Percentiles rank a stretch among this genome's conserved stretches.
These are phyloP conservation scores for Entophlyctis helioformis DNA, from an alignment of 192 early-diverging fungal genomes.

Conservation along the genomic window DNA sequence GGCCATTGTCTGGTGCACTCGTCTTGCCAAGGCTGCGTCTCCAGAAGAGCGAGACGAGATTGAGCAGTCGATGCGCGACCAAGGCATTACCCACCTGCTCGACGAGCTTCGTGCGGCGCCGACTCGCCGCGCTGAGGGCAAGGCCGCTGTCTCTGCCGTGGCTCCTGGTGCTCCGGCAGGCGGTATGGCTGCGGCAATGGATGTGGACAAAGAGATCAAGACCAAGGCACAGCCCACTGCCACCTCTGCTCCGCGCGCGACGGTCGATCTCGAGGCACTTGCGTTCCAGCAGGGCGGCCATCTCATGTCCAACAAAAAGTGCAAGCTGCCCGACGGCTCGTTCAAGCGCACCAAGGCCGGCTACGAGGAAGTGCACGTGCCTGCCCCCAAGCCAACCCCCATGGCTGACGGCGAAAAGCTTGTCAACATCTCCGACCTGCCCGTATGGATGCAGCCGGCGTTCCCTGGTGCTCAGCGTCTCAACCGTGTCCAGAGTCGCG, in stretches of 20 bases:
- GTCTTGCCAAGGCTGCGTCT: constrained; percentile 61
- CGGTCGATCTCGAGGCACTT: constrained; percentile 69
- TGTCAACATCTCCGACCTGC: constrained; percentile 54
- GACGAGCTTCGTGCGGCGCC: constrained; percentile 43
- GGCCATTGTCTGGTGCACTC: constrained; percentile 82
- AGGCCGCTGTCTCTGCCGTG: constrained; percentile 13
- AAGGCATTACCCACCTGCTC: constrained; percentile 60
- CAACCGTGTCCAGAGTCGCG: constrained; percentile 82
- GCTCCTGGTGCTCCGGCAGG: too few relatives aligned
- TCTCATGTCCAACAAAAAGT: constrained; percentile 96
- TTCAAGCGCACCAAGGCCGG: constrained; percentile 79
- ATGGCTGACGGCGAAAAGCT: constrained; percentile 50
- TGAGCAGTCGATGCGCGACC: constrained; percentile 62
- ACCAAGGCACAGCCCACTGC: constrained; percentile 1
- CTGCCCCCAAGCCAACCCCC: constrained; percentile 64
- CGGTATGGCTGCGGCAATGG: too few relatives aligned
- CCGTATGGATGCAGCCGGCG: constrained; percentile 68
- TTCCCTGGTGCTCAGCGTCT: constrained; percentile 57
- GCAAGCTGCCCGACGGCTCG: constrained; percentile 82
- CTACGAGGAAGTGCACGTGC: constrained; percentile 93
- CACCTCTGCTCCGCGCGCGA: constrained; percentile 12
- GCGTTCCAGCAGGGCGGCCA: constrained; percentile 88
- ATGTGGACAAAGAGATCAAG: constrained; percentile 12
- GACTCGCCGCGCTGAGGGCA: constrained; percentile 37
- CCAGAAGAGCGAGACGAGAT: constrained; percentile 24